These are phyloP conservation scores for Domatiomyces globalis DNA, from an alignment of 2,329 filamentous ascomycete species.

Conservation along the genomic window DNA sequence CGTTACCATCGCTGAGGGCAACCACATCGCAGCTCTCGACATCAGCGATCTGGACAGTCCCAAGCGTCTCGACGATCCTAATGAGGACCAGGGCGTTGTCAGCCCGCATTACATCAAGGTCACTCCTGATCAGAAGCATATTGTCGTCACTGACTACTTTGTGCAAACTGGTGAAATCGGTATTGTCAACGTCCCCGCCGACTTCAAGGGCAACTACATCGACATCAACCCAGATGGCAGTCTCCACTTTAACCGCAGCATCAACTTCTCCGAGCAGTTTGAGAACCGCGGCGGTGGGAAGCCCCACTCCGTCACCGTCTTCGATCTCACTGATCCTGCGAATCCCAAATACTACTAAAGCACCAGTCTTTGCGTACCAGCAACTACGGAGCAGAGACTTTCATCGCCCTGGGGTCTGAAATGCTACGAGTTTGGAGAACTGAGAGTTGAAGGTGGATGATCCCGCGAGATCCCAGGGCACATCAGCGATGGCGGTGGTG, in stretches of 20 bases:
- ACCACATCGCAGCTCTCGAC: conserved; percentile 49
- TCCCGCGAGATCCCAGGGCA: too few species aligned
- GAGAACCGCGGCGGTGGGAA: conserved; percentile 42
- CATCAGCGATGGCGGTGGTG: too few species aligned
- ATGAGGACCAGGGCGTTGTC: conserved; percentile 44
- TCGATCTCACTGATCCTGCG: conserved; percentile 41
- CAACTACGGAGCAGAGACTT: neutral
- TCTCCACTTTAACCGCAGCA: conserved; percentile 46
- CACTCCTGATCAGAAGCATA: conserved; percentile 49
- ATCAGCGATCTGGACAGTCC: conserved; percentile 47
- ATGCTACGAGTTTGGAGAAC: too few species aligned
- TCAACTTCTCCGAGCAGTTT: conserved; percentile 43
- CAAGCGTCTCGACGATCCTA: conserved; percentile 47
- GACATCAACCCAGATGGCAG: conserved; percentile 42
- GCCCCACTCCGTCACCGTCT: conserved; percentile 43
- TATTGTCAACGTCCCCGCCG: conserved; percentile 46
- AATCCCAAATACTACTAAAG: conserved; percentile 37
- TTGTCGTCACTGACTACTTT: conserved; percentile 53
- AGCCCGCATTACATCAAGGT: conserved; percentile 53
- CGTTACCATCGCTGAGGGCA: conserved; percentile 46
- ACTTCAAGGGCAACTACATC: conserved; percentile 50
- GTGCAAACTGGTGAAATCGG: conserved; percentile 49
- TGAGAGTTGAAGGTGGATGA: too few species aligned
- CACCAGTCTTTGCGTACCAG: neutral
- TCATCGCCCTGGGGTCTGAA: too few species aligned